A percentile compares a stretch with the other conserved stretches of the same genome.
Evolutionary conservation across 305 asterid genomes (phyloP).

Genomic region (Lippia alba): DNA sequence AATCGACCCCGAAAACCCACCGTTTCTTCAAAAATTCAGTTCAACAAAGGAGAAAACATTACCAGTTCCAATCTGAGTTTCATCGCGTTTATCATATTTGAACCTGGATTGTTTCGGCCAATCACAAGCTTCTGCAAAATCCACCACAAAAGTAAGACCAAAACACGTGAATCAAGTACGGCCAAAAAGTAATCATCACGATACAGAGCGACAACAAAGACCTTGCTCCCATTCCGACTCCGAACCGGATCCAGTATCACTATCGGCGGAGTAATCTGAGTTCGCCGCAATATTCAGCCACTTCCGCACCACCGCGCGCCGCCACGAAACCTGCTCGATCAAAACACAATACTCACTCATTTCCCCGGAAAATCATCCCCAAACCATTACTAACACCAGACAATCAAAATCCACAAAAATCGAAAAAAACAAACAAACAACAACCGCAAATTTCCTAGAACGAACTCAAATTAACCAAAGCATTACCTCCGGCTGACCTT

Average conservation of each 20-base stretch:
- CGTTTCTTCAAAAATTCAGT: not conserved
- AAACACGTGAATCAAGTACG: not conserved
- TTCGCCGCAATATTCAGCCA: slow-evolving; percentile 62
- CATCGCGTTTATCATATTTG: slow-evolving; percentile 49
- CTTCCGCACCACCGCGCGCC: slow-evolving; percentile 79
- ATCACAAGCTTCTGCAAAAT: slow-evolving; percentile 46
- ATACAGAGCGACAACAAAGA: slow-evolving; percentile 29
- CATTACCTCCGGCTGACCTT: slow-evolving; percentile 34
- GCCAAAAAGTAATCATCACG: not conserved
- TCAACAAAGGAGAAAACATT: slow-evolving; percentile 27
- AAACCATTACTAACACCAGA: slow-evolving; percentile 18
- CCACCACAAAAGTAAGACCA: not conserved
- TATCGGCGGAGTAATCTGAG: slow-evolving; percentile 80
- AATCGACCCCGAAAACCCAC: not conserved
- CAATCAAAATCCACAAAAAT: not conserved
- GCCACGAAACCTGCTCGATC: slow-evolving; percentile 82
- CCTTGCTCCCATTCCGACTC: slow-evolving; percentile 70
- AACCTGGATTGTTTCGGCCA: slow-evolving; percentile 58
- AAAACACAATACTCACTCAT: slow-evolving; percentile 50
- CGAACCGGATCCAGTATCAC: slow-evolving; percentile 53
- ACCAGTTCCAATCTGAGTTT: slow-evolving; percentile 56
- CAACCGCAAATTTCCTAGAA: not conserved
- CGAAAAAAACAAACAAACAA: no score
- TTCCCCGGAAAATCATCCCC: slow-evolving; percentile 43
- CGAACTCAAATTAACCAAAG: not conserved